These are phyloP conservation scores for Psidium guajava DNA, from an alignment of 345 rosid species.

Conservation along the genomic window DNA sequence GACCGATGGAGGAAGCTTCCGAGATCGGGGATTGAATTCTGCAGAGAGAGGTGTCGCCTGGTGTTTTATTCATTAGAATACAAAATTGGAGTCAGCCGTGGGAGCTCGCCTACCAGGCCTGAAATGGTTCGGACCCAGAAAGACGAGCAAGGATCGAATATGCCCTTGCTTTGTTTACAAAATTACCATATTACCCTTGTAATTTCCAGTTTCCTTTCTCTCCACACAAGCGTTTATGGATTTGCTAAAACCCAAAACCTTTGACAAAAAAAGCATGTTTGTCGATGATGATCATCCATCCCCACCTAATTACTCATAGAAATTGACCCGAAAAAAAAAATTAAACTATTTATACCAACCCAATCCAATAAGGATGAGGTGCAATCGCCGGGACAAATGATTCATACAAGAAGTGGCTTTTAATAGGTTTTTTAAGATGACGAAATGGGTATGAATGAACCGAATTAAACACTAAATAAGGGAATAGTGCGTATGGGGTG, in stretches of 20 bases:
- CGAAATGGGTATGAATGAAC: too few species aligned
- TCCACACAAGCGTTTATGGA: too few species aligned
- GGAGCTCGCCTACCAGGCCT: neutral
- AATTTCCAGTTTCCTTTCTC: neutral
- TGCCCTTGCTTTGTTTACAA: neutral
- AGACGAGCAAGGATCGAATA: neutral
- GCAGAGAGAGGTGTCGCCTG: neutral
- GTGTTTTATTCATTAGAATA: neutral
- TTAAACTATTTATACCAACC: too few species aligned
- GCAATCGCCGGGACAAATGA: too few species aligned
- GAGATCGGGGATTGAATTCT: neutral
- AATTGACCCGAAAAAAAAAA: neutral
- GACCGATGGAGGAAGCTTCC: neutral
- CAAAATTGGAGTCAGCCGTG: constrained; percentile 7
- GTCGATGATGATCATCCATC: neutral
- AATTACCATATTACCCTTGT: neutral
- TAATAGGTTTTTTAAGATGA: too few species aligned
- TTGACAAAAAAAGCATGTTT: too few species aligned
- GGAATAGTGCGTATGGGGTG: too few species aligned
- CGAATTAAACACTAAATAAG: too few species aligned
- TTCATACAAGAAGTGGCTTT: too few species aligned
- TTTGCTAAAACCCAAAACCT: too few species aligned
- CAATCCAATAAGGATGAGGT: too few species aligned
- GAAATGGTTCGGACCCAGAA: neutral
- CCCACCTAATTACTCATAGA: neutral